Evolutionary conservation across 2,329 filamentous ascomycete species (phyloP), one percentile per base, ranked within the genome.

Genomic region (Pseudogymnoascus pannorum): DNA sequence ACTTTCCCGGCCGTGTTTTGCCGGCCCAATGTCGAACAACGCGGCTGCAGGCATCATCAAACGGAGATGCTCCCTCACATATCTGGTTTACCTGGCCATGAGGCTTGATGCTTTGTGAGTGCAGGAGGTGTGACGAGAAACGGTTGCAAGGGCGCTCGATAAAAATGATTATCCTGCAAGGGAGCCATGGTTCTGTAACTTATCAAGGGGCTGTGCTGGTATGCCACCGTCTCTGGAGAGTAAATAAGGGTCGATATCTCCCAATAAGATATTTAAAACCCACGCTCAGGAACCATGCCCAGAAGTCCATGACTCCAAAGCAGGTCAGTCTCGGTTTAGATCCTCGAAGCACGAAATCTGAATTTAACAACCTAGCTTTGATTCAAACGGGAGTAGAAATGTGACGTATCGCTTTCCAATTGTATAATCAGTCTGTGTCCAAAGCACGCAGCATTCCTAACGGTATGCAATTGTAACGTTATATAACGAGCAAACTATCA

Each of bases 31-130:
- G 48, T 20, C n/a, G 48, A 54, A 31, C 48, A 54, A 31, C 24
- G 48, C 48, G 48, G 48, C 26, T 54, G n/a, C 48, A 31, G 48
- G 26, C 48, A 54, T 54, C 26, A 54, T 31, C 48, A 54, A 54
- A 54, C 24, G 48, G 48, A 20, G n/a, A 54, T 7, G 8, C n/a
- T 31, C 48, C 48, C 48, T 54, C 48, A 26, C 48, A 54, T 54
- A 54, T 54, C 26, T 54, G n/a, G 48, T 7, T 54, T 54, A 54
- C 26, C 48, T 54, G 31, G 26, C 48, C 48, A 54, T n/a, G 48
- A 54, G 24, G 48, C 8, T 54, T 54, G 18, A 31, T 54, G 24
- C 5, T 31, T n/a, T 20, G 24, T 54, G 48, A 54, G 48, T 54
- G 48, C 24, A 31, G 16, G 48, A 20, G n/a, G 48, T 54, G 6